A percentile compares a stretch with the other conserved stretches of the same genome.
These are phyloP conservation scores for Calvatia gigantea DNA, from an alignment of 768 basidiomycete genomes.

Conservation along the genomic window DNA sequence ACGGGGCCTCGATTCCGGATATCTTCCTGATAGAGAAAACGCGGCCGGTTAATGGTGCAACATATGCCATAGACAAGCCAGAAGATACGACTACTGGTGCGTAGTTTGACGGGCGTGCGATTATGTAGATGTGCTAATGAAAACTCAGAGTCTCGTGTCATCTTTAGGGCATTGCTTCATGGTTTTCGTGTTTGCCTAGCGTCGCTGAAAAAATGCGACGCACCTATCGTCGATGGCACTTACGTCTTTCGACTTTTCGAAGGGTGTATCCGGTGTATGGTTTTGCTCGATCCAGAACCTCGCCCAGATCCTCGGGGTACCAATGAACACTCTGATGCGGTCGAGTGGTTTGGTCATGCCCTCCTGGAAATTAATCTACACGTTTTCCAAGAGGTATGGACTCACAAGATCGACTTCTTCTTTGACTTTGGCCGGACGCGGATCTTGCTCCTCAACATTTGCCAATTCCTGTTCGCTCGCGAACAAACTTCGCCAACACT, in stretches of 20 bases:
- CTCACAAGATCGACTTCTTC: slow-evolving; percentile 87
- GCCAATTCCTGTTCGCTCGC: slow-evolving; percentile 77
- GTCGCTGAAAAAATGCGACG: slow-evolving; percentile 76
- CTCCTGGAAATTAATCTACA: slow-evolving; percentile 83
- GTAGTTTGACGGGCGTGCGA: slow-evolving; percentile 19
- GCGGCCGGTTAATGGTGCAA: slow-evolving; percentile 75
- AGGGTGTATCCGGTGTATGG: slow-evolving; percentile 79
- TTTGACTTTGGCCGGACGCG: slow-evolving; percentile 77
- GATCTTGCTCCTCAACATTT: slow-evolving; percentile 76
- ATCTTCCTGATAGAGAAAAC: slow-evolving; percentile 76
- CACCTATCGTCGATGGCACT: slow-evolving; percentile 78
- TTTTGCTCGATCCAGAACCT: slow-evolving; percentile 71
- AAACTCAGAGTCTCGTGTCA: slow-evolving; percentile 69
- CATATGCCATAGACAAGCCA: slow-evolving; percentile 76
- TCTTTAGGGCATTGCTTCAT: slow-evolving; percentile 86
- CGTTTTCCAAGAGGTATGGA: slow-evolving; percentile 96
- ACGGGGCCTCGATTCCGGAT: slow-evolving; percentile 35
- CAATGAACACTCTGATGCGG: slow-evolving; percentile 63
- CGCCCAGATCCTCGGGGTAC: slow-evolving; percentile 33
- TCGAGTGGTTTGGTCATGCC: slow-evolving; percentile 80
- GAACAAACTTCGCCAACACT: slow-evolving; percentile 77
- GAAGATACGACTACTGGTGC: slow-evolving; percentile 80
- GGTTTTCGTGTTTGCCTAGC: slow-evolving; percentile 80
- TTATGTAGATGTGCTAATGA: slow-evolving; percentile 11
- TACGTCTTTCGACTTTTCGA: slow-evolving; percentile 86